phyloP scores from a whole-genome alignment of 2,329 filamentous ascomycete genomes.

The Aspergillus pseudoterreus region DNA sequence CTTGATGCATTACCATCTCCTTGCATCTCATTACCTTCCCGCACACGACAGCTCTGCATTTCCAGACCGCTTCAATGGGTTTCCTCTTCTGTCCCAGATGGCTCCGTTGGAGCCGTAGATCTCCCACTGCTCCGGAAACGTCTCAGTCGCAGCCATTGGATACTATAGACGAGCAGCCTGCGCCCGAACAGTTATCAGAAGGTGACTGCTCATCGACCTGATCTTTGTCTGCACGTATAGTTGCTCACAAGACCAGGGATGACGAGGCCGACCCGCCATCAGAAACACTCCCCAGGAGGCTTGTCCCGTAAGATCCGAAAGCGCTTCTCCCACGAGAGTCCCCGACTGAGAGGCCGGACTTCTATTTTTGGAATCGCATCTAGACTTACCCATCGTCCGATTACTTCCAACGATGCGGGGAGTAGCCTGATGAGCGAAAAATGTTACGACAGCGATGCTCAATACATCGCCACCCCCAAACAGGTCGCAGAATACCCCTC shows the following conservation, averaged over 20 bases:
- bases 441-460: slow-evolving; percentile 42
- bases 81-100: slow-evolving; percentile 4
- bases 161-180: not conserved
- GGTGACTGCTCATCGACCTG: slow-evolving; percentile 10
- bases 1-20: too few relatives aligned
- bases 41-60: not conserved
- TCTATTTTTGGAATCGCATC: slow-evolving; percentile 19
- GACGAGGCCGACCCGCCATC: slow-evolving; percentile 2
- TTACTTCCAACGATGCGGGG: slow-evolving; percentile 20
- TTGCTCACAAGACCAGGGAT: slow-evolving; percentile 7
- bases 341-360: slow-evolving; percentile 13
- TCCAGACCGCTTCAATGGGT: not conserved
- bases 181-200: slow-evolving; percentile 6
- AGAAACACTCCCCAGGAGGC: slow-evolving; percentile 17
- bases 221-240: not conserved
- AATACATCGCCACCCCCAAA: slow-evolving; percentile 33
- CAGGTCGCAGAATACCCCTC: slow-evolving; percentile 13
- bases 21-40: not conserved
- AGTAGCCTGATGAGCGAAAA: slow-evolving; percentile 36
- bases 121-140: not conserved
- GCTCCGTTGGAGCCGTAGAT: slow-evolving; percentile 2
- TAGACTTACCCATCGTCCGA: slow-evolving; percentile 5
- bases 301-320: slow-evolving; percentile 29
- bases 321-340: slow-evolving; percentile 29
- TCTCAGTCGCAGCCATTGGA: not conserved